Base-by-base conservation (phyloP, 768 basidiomycete species). In the Coprinopsis strossmayeri region DNA sequence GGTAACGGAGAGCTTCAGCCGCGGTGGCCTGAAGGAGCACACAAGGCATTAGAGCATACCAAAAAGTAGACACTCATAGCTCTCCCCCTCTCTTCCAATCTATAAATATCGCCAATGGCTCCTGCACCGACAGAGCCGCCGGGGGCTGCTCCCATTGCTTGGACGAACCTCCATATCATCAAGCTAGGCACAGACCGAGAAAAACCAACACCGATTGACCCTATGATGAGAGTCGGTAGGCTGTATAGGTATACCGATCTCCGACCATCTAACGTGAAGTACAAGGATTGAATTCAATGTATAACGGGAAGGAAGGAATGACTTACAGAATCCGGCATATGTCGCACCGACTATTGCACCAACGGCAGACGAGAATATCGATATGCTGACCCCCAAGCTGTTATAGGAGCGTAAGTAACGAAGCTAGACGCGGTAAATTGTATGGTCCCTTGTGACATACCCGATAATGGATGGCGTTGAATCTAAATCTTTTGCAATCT, bases 41-140 rank as follows among this genome's bases (percentile, higher is more conserved):
- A 11, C 7, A 27, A 18, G 25, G 27, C 17, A 50, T 4, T 57
- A 49, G 74, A 81, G 60, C 67, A 45, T 35, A 81, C 80, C 1
- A 68, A 75, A 46, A 78, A 70, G 59, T 78, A 82, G 1, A 79
- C 61, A 0, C 81, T 82, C 68, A 84, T 77, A 0, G 78, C 80
- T 2, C 71, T 67, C 2, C 70, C 79, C 23, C 82, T 66, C 52
- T 84, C 78, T 47, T 85, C 84, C 2, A 83, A 57, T 43, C 63
- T 72, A 60, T 84, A 85, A 2, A 87, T 81, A 55, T 86, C 84
- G 0, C 79, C 80, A 23, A 85, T 79, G 3, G 79, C 74, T 1
- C 75, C 84, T 0, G 73, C 71, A 13, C 74, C 87, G 45, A 77
- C 70, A 17, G 73, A 76, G 60, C 70, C 57, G 2, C 71, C 78